phyloP scores from a whole-genome alignment of 345 rosid genomes.

The Raphanus raphanistrum region DNA sequence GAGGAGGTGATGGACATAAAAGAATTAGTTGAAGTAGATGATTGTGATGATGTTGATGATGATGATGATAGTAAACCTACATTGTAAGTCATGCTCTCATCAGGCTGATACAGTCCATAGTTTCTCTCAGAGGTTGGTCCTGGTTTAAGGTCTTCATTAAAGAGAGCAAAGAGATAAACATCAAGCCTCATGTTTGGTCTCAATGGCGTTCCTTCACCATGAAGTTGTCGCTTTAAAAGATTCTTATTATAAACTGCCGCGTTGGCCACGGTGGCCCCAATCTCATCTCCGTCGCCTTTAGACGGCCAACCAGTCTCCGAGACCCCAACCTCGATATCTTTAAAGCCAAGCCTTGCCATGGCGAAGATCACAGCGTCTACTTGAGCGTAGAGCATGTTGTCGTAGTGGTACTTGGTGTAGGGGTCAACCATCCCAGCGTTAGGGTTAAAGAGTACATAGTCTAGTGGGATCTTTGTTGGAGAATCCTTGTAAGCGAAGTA shows the following conservation, averaged over 20 bases:
- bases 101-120: conserved; percentile 85
- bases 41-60: conserved; percentile 23
- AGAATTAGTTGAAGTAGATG: conserved; percentile 50
- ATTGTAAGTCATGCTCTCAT: conserved; percentile 83
- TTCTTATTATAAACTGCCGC: conserved; percentile 77
- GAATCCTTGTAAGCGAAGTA: conserved; percentile 89
- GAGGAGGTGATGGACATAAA: conserved; percentile 70
- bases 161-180: conserved; percentile 82
- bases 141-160: conserved; percentile 89
- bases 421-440: conserved; percentile 88
- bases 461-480: conserved; percentile 59
- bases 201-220: conserved; percentile 80
- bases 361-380: conserved; percentile 83
- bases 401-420: conserved; percentile 65
- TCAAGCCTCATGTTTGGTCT: conserved; percentile 67
- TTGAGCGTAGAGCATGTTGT: conserved; percentile 94
- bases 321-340: conserved; percentile 69
- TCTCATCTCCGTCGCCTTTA: conserved; percentile 70
- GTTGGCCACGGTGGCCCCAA: conserved; percentile 67
- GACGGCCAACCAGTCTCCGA: conserved; percentile 99
- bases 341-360: conserved; percentile 63
- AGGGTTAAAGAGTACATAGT: conserved; percentile 84
- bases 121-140: conserved; percentile 92
- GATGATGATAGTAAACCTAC: conserved; percentile 54
- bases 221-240: conserved; percentile 64